Conservation (phyloP, 2,329 filamentous ascomycete genomes). For the Trichoderma sp. region DNA sequence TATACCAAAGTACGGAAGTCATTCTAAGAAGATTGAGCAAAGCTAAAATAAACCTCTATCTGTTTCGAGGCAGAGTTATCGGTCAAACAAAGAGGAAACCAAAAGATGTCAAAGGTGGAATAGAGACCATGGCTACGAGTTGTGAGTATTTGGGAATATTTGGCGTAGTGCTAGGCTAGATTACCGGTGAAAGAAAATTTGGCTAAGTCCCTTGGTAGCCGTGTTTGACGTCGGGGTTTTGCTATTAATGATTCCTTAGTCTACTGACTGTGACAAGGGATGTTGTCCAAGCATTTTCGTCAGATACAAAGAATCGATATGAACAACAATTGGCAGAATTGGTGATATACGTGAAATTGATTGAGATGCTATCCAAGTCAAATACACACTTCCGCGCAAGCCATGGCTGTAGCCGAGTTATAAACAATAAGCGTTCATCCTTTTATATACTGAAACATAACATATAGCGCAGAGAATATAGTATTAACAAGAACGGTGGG, state of each 20-base stretch:
- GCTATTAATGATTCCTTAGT: not conserved
- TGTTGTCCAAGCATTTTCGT: no score
- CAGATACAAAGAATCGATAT: not conserved
- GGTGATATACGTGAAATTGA: not conserved
- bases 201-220: not conserved
- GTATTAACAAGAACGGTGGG: slow-evolving; percentile 8
- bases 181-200: not conserved
- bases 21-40: no score
- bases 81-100: no score
- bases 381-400: not conserved
- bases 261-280: no score
- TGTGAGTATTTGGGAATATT: not conserved
- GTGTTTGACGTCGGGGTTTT: not conserved
- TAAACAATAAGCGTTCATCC: not conserved
- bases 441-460: not conserved
- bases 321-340: not conserved
- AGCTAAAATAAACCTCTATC: no score
- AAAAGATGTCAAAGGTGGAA: no score
- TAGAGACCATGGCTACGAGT: not conserved
- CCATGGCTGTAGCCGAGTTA: not conserved
- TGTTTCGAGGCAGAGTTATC: no score
- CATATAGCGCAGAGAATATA: not conserved
- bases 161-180: not conserved
- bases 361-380: not conserved
- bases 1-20: no score